A percentile compares a stretch with the other conserved stretches of the same genome.
phyloP scores from a whole-genome alignment of 331 rosid genomes.

The Arachis monticola region DNA sequence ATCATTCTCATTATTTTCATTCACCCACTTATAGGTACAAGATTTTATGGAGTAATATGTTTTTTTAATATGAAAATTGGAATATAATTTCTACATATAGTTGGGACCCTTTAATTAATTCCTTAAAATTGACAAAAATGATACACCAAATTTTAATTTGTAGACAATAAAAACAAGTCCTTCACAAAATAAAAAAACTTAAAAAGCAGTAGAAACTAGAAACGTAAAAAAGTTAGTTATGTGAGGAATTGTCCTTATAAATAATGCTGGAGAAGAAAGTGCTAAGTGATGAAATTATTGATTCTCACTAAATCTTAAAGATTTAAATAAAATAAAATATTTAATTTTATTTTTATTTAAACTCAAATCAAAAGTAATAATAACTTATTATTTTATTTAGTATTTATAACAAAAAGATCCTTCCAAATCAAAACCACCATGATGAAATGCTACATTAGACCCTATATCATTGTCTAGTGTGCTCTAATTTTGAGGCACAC shows the following conservation, averaged over 20 bases:
- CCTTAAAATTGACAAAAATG: background rate
- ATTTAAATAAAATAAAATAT: no score
- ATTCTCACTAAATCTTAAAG: no score
- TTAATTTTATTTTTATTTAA: no score
- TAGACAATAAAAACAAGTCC: background rate
- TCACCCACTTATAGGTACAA: no score
- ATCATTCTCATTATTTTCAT: no score
- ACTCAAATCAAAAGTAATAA: no score
- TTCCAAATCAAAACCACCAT: background rate
- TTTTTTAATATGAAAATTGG: background rate
- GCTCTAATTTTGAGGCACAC: constrained; percentile 18
- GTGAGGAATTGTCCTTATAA: background rate
- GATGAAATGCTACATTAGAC: background rate
- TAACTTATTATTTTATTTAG: no score
- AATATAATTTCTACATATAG: background rate
- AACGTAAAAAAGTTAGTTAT: background rate
- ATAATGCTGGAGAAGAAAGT: background rate
- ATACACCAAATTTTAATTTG: background rate
- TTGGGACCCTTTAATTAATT: background rate
- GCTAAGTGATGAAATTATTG: no score
- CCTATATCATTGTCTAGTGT: background rate
- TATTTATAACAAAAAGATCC: background rate
- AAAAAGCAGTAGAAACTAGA: no score
- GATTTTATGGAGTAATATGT: no score
- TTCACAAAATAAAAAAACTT: no score